Conservation (phyloP, 495 filamentous ascomycete genomes). For the Penicillium samsonianum region DNA sequence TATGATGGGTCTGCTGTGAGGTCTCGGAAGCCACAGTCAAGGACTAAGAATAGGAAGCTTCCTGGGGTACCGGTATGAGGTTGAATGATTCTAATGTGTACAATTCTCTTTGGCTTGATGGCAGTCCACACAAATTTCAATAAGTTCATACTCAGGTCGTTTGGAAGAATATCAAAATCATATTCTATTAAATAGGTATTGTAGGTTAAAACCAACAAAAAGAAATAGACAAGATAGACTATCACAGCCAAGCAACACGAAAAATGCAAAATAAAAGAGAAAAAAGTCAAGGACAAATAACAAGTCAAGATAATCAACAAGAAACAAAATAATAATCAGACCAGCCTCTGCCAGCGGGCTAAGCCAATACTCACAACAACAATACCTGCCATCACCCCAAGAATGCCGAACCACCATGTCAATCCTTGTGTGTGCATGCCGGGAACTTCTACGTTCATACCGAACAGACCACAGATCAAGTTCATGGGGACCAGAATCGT, state of each 20-base stretch:
- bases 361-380: constrained; percentile 52
- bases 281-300: no score
- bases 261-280: neutral
- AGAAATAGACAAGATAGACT: neutral
- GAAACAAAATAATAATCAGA: constrained; percentile 23
- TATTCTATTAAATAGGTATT: neutral
- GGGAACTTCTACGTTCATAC: constrained; percentile 93
- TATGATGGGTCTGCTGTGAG: no score
- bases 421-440: constrained; percentile 57
- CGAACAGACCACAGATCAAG: constrained; percentile 90
- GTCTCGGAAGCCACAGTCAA: no score
- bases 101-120: no score
- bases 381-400: constrained; percentile 65
- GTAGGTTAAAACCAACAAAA: neutral
- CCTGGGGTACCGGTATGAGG: no score
- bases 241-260: neutral
- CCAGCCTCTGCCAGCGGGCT: constrained; percentile 50
- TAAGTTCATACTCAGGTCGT: neutral
- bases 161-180: neutral
- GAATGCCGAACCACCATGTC: constrained; percentile 77
- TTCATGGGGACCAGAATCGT: constrained; percentile 97
- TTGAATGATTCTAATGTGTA: no score
- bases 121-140: no score
- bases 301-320: neutral
- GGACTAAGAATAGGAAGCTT: no score